Evolutionary conservation across 306 rosid genomes (phyloP).

Genomic region (Vigna unguiculata): DNA sequence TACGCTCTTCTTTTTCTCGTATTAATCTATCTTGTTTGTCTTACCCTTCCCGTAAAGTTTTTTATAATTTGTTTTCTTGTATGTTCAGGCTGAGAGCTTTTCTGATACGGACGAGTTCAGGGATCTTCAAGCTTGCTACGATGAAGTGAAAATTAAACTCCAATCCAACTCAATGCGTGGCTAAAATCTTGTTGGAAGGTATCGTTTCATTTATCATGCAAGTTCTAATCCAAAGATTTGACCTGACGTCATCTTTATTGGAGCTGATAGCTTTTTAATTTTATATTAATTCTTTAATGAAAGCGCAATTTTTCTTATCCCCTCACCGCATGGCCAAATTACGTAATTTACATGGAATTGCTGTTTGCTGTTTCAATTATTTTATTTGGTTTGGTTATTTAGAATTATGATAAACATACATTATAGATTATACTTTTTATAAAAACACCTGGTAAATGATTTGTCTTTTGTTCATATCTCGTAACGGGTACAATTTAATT

Average conservation of each 20-base stretch:
- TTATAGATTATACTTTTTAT: neutral
- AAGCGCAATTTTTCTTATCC: neutral
- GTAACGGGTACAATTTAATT: neutral
- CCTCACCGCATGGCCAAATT: neutral
- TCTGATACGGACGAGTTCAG: conserved; percentile 67
- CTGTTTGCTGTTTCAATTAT: neutral
- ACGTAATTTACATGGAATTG: neutral
- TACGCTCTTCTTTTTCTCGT: neutral
- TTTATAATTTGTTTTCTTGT: conserved; percentile 29
- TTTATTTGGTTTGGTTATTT: neutral
- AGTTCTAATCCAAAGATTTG: conserved; percentile 31
- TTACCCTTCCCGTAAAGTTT: neutral
- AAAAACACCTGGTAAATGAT: neutral
- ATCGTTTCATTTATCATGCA: neutral
- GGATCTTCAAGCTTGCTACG: conserved; percentile 70
- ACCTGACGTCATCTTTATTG: neutral
- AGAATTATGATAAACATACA: neutral
- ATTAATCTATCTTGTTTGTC: neutral
- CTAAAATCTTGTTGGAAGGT: conserved; percentile 37
- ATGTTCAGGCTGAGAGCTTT: conserved; percentile 66
- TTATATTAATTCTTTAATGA: neutral
- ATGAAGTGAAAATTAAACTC: conserved; percentile 60
- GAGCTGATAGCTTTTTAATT: conserved; percentile 23
- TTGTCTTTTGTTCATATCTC: neutral
- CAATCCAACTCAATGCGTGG: conserved; percentile 44